phyloP scores from a whole-genome alignment of 169 alveolate genomes.

The Cyclospora cayetanensis region DNA sequence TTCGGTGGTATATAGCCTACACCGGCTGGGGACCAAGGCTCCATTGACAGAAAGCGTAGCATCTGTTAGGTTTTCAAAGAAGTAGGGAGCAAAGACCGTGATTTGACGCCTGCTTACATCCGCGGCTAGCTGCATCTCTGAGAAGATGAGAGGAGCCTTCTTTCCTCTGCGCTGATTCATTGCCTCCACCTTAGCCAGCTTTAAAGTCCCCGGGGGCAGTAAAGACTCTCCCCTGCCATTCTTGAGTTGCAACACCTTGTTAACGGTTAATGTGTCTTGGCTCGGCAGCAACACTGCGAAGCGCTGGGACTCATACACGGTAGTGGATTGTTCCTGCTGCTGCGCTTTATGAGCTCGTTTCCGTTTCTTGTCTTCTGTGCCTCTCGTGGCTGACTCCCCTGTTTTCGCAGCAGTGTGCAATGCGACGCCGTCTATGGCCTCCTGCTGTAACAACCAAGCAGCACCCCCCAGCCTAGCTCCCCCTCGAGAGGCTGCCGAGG shows the following conservation, averaged over 20 bases:
- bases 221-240: conserved; percentile 75
- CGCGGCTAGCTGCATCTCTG: conserved; percentile 76
- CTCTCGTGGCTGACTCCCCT: background rate
- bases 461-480: conserved; percentile 39
- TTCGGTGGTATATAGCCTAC: conserved; percentile 80
- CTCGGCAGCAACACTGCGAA: conserved; percentile 67
- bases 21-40: conserved; percentile 76
- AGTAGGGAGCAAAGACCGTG: conserved; percentile 78
- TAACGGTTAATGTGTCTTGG: conserved; percentile 64
- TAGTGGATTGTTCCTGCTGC: background rate
- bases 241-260: conserved; percentile 72
- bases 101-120: conserved; percentile 80
- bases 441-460: conserved; percentile 45
- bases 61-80: conserved; percentile 79
- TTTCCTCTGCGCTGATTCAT: conserved; percentile 7
- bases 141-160: conserved; percentile 47
- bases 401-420: background rate
- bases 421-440: background rate
- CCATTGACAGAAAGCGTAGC: conserved; percentile 76
- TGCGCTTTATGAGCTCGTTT: background rate
- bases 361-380: background rate
- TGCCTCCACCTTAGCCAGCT: conserved; percentile 71
- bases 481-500: conserved; percentile 23
- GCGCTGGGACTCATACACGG: conserved; percentile 68
- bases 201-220: conserved; percentile 75